These are phyloP conservation scores for Talaromyces sp. DNA, from an alignment of 2,329 filamentous ascomycete genomes.

Conservation along the genomic window DNA sequence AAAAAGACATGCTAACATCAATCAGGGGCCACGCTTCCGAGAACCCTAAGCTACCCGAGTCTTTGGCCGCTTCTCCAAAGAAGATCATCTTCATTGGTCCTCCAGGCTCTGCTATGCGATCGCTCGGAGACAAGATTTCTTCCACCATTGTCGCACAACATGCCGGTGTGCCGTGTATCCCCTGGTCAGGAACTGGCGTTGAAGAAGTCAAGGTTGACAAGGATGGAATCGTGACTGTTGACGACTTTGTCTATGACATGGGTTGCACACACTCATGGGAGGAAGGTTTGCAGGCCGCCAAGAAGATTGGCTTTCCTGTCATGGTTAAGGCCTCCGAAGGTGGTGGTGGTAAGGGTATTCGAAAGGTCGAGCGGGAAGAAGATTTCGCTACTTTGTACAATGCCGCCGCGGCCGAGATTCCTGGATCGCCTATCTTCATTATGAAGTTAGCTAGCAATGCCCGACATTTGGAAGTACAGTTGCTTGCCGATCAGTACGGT, in stretches of 20 bases:
- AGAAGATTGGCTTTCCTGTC: constrained; percentile 93
- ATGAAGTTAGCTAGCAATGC: constrained; percentile 99
- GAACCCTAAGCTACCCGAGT: constrained; percentile 96
- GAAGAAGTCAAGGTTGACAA: constrained; percentile 74
- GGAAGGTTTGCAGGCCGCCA: constrained; percentile 82
- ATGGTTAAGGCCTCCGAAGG: constrained; percentile 99
- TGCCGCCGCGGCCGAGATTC: constrained; percentile 94
- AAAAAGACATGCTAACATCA: background rate
- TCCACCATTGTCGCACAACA: constrained; percentile 99
- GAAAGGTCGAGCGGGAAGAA: constrained; percentile 83
- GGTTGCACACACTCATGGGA: constrained; percentile 87
- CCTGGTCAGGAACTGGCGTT: constrained; percentile 97
- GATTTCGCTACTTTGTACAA: constrained; percentile 87
- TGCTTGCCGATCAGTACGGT: constrained; percentile 97
- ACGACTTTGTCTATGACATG: constrained; percentile 78
- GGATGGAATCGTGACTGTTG: constrained; percentile 86
- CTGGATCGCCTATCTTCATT: constrained; percentile 98
- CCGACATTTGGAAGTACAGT: constrained; percentile 92
- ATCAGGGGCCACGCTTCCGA: constrained; percentile 92
- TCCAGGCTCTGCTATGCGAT: constrained; percentile 96
- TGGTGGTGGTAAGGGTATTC: constrained; percentile 98
- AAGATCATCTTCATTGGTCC: constrained; percentile 99
- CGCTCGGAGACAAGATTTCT: constrained; percentile 98
- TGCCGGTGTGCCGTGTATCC: constrained; percentile 92
- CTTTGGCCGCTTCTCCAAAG: constrained; percentile 89